Conservation (phyloP, 2,329 filamentous ascomycete species). For the Thermoascus crustaceus region DNA sequence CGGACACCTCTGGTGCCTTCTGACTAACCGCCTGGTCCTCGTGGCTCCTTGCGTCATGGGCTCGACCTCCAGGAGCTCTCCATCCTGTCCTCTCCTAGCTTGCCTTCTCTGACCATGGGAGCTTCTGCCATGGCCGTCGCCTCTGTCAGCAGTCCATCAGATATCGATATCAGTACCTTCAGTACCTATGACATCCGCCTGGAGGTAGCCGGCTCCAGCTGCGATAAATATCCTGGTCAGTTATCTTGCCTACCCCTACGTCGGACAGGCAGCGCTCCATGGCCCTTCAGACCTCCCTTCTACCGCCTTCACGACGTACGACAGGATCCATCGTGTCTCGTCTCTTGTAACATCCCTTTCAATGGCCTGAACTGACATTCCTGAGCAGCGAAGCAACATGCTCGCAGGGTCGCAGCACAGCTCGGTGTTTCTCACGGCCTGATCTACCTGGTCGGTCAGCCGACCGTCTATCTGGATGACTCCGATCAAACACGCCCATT, state of each 20-base stretch:
- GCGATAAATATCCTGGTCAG: conserved; percentile 36
- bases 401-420: conserved; percentile 36
- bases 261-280: too few relatives aligned
- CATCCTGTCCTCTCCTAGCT: neutral
- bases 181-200: conserved; percentile 22
- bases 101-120: neutral
- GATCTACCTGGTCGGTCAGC: conserved; percentile 49
- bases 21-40: too few relatives aligned
- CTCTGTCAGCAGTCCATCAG: neutral
- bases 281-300: too few relatives aligned
- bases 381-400: conserved; percentile 42
- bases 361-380: conserved; percentile 7
- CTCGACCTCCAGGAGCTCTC: neutral
- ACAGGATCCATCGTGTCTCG: conserved; percentile 1
- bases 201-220: conserved; percentile 17
- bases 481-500: conserved; percentile 51
- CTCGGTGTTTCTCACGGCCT: conserved; percentile 40
- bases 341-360: neutral
- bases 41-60: conserved; percentile 2
- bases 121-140: neutral
- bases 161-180: neutral
- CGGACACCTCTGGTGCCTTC: too few relatives aligned
- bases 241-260: conserved; percentile 3
- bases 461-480: conserved; percentile 46
- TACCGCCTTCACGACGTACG: neutral